phyloP scores from a whole-genome alignment of 164 flowering plant genomes.

The Dillenia turbinata region DNA sequence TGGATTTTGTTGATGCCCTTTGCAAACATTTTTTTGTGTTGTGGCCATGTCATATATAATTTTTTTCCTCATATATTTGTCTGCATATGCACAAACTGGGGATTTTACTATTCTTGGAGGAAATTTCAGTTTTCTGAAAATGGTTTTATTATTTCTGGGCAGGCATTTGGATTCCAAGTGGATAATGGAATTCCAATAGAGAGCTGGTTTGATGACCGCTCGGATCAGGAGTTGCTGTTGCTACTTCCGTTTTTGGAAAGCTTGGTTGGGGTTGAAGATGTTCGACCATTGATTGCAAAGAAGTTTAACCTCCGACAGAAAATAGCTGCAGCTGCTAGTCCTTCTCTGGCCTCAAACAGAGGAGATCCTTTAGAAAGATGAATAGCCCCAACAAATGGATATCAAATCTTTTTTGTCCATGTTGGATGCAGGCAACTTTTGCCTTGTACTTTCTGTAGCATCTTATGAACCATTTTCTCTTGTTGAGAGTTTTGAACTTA shows the following conservation, averaged over 20 bases:
- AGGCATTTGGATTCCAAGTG: slow-evolving; percentile 99
- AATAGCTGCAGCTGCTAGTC: slow-evolving; percentile 71
- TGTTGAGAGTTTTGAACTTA: no score
- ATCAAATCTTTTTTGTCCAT: background rate
- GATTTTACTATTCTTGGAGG: no score
- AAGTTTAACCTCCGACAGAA: slow-evolving; percentile 76
- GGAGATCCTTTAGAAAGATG: slow-evolving; percentile 40
- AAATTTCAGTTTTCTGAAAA: background rate
- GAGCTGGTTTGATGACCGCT: slow-evolving; percentile 95
- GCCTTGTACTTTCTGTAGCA: no score
- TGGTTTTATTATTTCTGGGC: background rate
- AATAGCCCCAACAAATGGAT: background rate
- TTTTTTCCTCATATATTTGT: no score
- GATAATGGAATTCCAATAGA: slow-evolving; percentile 97
- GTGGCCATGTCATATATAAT: no score
- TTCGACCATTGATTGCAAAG: slow-evolving; percentile 78
- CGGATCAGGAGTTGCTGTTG: slow-evolving; percentile 63
- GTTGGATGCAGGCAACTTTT: background rate
- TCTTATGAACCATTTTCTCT: no score
- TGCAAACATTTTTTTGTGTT: no score
- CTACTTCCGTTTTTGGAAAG: slow-evolving; percentile 90
- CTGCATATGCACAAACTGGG: no score
- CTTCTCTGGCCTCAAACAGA: slow-evolving; percentile 24
- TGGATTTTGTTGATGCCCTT: no score
- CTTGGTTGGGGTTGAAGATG: slow-evolving; percentile 83